Base-by-base conservation (phyloP, 305 asterid species). In the Fraxinus dipetala region DNA sequence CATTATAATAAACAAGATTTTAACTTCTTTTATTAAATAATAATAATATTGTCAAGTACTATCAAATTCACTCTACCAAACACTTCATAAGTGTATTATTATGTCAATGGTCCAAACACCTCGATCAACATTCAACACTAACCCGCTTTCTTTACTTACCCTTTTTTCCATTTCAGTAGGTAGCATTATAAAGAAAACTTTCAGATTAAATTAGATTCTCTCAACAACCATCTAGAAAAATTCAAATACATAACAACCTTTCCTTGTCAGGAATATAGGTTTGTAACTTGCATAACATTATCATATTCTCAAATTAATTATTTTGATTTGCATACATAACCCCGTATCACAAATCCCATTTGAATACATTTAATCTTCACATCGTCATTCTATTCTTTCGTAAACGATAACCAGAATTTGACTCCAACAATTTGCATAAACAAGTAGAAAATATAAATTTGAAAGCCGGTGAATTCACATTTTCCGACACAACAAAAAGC, bases 141-240 rank as follows among this genome's bases (percentile, higher is more conserved):
- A 80, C 30, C 82, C 81, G 75, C 73, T 78, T 78, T 6, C 76
- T 80, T 77, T 76, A 6, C 45, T 54, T 81, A 61, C 70, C 75
- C 54, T 65, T 22, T 79, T 38, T 83, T 79, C 75, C n/a, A 48
- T 78, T 81, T 72, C 78, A 76, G 84, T 84, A 86, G 94, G 93
- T 93, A 81, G 84, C 86, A 54, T 56, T 80, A 79, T 86, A 81
- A 89, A 83, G 84, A 92, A 87, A 91, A 90, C 88, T 80, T 88
- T 69, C 7, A 75, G 78, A 88, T 83, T 89, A 85, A 38, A 38
- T 8, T 38, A 38, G 45, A 38, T 38, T 38, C 45, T 38, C 45
- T 38, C 45, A 38, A 38, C 45, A 38, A 38, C 45, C 45, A 38
- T 38, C 45, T 38, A 38, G 45, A 38, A 38, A 38, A 8, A 38